Percentiles rank a stretch among this genome's conserved stretches.
These are phyloP conservation scores for Trichophyton schoenleinii DNA, from an alignment of 2,329 filamentous ascomycete species.

Conservation along the genomic window DNA sequence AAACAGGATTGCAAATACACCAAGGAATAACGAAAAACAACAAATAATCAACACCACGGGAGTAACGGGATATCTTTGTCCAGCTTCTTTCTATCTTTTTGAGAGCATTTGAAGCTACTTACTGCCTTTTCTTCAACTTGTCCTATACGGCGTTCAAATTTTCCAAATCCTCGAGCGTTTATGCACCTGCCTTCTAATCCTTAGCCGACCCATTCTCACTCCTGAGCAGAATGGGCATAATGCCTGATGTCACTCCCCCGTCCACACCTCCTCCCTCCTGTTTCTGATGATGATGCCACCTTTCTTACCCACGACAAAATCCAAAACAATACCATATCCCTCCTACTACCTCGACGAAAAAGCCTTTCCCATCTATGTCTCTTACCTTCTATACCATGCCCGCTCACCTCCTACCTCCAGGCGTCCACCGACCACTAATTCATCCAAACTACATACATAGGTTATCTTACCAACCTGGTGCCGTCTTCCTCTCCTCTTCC, in stretches of 20 bases:
- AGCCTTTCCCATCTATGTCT: background rate
- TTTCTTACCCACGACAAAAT: background rate
- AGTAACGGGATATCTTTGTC: background rate
- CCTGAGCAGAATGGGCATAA: background rate
- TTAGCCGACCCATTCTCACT: background rate
- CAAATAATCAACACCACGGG: background rate
- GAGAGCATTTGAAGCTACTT: constrained; percentile 2
- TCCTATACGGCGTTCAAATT: background rate
- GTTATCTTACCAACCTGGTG: background rate
- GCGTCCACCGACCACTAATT: background rate
- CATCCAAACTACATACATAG: background rate
- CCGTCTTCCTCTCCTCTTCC: background rate
- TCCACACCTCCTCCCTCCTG: background rate
- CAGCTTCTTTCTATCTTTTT: constrained; percentile 1
- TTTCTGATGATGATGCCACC: background rate
- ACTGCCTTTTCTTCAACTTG: background rate
- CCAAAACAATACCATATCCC: background rate
- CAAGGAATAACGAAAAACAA: background rate
- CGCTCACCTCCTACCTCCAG: background rate
- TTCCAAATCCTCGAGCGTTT: background rate
- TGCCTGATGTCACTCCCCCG: background rate
- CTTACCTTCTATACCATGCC: constrained; percentile 1
- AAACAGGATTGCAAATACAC: constrained; percentile 6
- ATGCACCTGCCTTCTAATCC: background rate
- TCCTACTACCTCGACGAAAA: background rate